Base-by-base conservation (phyloP, 257 asterid species). In the Misopates orontium region DNA sequence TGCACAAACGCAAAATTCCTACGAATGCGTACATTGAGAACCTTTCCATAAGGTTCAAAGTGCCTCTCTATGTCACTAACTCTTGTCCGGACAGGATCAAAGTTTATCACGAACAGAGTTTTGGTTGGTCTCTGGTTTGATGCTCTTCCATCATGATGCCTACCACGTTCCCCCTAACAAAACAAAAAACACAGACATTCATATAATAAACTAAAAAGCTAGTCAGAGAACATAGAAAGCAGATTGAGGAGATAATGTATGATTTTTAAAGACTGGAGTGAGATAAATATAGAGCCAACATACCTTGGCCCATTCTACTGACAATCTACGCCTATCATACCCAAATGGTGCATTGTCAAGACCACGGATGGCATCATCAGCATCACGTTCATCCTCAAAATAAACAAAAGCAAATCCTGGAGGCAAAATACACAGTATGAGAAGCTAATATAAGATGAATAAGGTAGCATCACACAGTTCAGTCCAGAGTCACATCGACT, bases 221-320 rank as follows among this genome's bases (percentile, higher is more conserved):
- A n/a, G n/a, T n/a, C n/a, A n/a, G n/a, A n/a, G n/a, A n/a, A n/a
- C n/a, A n/a, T n/a, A n/a, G n/a, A n/a, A n/a, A n/a, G n/a, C n/a
- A n/a, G n/a, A n/a, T n/a, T n/a, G n/a, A n/a, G n/a, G n/a, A n/a
- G n/a, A n/a, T n/a, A n/a, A n/a, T n/a, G n/a, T n/a, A n/a, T n/a
- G n/a, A n/a, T n/a, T n/a, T n/a, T n/a, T n/a, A n/a, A n/a, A n/a
- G n/a, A n/a, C n/a, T n/a, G n/a, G n/a, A n/a, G n/a, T n/a, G n/a
- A n/a, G n/a, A n/a, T n/a, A 2, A 9, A 50, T 23, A 48, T 3
- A 14, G 0, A 22, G 59, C 4, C 24, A 52, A 40, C 28, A 68
- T 56, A 86, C 98, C 89, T 78, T 92, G 59, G 98, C 98, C 97
- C 98, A 92, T 77, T 92, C 96, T 19, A 89, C 91, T 0, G 95